phyloP scores from a whole-genome alignment of 148 eudicot species.

The Beta vulgaris region DNA sequence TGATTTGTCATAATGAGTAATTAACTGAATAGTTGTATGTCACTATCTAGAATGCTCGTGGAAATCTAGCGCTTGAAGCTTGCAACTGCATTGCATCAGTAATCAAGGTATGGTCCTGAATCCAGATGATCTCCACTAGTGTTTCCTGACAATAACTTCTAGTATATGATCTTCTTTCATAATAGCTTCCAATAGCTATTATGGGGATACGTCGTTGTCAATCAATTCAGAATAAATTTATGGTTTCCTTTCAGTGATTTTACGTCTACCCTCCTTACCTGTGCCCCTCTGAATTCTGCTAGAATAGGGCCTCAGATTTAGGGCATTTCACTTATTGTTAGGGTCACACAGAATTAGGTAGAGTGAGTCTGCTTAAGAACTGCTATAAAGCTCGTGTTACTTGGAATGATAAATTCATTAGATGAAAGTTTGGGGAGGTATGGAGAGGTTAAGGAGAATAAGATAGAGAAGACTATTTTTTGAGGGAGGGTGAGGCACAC shows the following conservation, averaged over 20 bases:
- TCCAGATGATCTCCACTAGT: neutral
- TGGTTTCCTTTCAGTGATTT: neutral
- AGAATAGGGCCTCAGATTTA: neutral
- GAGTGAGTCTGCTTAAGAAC: neutral
- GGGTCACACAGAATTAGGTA: neutral
- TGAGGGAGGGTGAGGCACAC: too few species aligned
- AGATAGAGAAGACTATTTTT: neutral
- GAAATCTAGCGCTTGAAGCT: slow-evolving; percentile 71
- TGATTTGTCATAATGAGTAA: slow-evolving; percentile 6
- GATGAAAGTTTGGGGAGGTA: neutral
- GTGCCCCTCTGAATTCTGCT: neutral
- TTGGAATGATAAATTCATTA: neutral
- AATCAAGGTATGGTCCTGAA: slow-evolving; percentile 36
- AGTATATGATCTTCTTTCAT: too few species aligned
- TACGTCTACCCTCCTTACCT: neutral
- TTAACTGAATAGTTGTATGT: slow-evolving; percentile 18
- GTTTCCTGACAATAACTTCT: slow-evolving; percentile 11
- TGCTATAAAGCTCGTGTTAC: neutral
- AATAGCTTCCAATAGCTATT: neutral
- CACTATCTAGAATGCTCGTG: slow-evolving; percentile 50
- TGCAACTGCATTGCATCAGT: slow-evolving; percentile 62
- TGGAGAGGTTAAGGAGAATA: neutral
- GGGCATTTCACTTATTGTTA: neutral
- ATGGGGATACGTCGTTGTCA: neutral
- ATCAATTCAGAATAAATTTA: neutral